These are phyloP conservation scores for Aspergillus awamori DNA, from an alignment of 2,329 filamentous ascomycete species.

Conservation along the genomic window DNA sequence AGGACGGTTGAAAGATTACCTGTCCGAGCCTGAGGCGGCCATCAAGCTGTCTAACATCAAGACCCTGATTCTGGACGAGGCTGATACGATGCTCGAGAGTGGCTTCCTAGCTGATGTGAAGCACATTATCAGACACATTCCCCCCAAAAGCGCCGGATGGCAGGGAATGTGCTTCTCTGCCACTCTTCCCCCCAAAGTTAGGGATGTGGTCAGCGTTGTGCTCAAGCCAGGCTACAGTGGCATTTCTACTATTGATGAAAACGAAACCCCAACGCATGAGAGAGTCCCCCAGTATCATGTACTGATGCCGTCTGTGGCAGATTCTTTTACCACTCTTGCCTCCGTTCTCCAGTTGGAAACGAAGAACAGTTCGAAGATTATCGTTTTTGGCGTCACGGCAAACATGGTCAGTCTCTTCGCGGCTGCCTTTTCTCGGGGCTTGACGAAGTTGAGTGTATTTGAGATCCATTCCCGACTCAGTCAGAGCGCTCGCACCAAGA, in stretches of 20 bases:
- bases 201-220: slow-evolving; percentile 72
- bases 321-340: slow-evolving; percentile 51
- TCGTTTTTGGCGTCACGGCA: slow-evolving; percentile 77
- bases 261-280: slow-evolving; percentile 75
- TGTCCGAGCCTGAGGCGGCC: slow-evolving; percentile 46
- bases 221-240: slow-evolving; percentile 70
- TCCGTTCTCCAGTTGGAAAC: slow-evolving; percentile 47
- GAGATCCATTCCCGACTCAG: slow-evolving; percentile 77
- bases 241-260: slow-evolving; percentile 76
- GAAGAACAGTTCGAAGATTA: slow-evolving; percentile 7
- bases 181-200: slow-evolving; percentile 81
- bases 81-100: slow-evolving; percentile 37
- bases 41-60: slow-evolving; percentile 51
- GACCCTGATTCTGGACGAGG: slow-evolving; percentile 53
- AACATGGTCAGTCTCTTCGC: slow-evolving; percentile 63
- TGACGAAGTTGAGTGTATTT: slow-evolving; percentile 45
- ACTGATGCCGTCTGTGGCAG: slow-evolving; percentile 45
- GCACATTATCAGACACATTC: slow-evolving; percentile 55
- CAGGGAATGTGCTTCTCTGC: slow-evolving; percentile 80
- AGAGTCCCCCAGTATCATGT: slow-evolving; percentile 54
- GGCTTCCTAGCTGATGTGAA: slow-evolving; percentile 56
- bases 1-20: slow-evolving; percentile 52
- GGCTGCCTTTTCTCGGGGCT: slow-evolving; percentile 53
- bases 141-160: slow-evolving; percentile 51
- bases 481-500: slow-evolving; percentile 68